Base-by-base conservation (phyloP, 2,329 filamentous ascomycete species). In the Colletotrichum camelliae region DNA sequence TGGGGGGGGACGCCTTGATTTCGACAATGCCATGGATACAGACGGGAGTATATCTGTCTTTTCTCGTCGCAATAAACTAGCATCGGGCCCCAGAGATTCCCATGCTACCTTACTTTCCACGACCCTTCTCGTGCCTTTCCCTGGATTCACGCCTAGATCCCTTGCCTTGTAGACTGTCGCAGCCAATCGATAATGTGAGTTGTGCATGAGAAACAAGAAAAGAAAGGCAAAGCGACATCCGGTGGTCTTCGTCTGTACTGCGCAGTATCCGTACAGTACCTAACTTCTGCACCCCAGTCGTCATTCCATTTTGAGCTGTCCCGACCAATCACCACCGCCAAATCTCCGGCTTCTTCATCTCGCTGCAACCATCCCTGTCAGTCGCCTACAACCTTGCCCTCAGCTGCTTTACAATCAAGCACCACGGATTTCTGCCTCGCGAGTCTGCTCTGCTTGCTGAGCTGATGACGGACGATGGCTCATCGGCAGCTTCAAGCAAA, bases 401-500 rank as follows among this genome's bases (percentile, higher is more conserved):
- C 18, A 66, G 64, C 37, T 43, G 62, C 21, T 31, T 43, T 27
- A 48, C 62, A 27, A 16, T 64, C 35, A 66, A 24, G 62, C 29
- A 43, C 31, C 6, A 12, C 43, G 43, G n/a, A 48, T 62, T 35
- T n/a, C 60, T 35, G 21, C 62, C 24, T 27, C 24, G 24, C 24
- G 24, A 27, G 24, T 65, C n/a, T 39, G 18, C 39, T 18, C 37
- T 29, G 37, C 43, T 35, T 57, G 43, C 31, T 43, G 39, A 21
- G 33, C 66, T 68, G 69, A 64, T 67, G 70, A 73, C 39, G 69
- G 70, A 12, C 21, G 37, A 62, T 52, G 70, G 70, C 52, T 69
- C 64, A 76, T 60, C 57, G 43, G 43, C 43, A 74, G 58, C 33
- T 57, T 55, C 65, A 69, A 76, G 64, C 70, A 76, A 57, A 73